phyloP scores from a whole-genome alignment of 202 grass and related monocot species.

The Miscanthus sacchariflorus region DNA sequence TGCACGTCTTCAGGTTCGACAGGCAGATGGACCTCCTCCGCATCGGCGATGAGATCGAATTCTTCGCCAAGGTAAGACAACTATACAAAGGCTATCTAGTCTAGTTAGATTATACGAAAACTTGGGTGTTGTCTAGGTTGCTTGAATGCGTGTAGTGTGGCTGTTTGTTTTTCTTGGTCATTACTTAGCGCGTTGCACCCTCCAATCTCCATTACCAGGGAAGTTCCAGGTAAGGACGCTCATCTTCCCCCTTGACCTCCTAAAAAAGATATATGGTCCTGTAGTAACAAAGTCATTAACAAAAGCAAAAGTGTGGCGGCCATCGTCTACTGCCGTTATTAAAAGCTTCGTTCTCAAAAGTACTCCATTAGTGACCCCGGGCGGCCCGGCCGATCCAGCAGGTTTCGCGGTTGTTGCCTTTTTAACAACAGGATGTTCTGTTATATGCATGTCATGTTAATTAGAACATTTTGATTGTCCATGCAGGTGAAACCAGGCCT shows the following conservation, averaged over 20 bases:
- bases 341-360: neutral
- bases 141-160: neutral
- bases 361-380: neutral
- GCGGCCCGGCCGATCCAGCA: neutral
- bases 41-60: neutral
- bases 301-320: neutral
- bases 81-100: neutral
- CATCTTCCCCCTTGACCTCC: neutral
- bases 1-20: slow-evolving; percentile 25
- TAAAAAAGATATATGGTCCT: too few species aligned
- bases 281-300: neutral
- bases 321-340: neutral
- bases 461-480: neutral
- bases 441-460: neutral
- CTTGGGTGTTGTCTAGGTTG: too few species aligned
- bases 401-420: neutral
- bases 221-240: neutral
- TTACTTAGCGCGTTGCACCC: neutral
- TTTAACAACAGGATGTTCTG: neutral
- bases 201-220: neutral
- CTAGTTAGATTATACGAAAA: neutral
- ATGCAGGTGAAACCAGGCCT: slow-evolving; percentile 17
- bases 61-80: slow-evolving; percentile 13
- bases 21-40: neutral
- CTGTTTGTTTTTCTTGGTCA: neutral